Evolutionary conservation across 768 basidiomycete species (phyloP), one percentile per base, ranked within the genome.

Genomic region (Pisolithus orientalis): DNA sequence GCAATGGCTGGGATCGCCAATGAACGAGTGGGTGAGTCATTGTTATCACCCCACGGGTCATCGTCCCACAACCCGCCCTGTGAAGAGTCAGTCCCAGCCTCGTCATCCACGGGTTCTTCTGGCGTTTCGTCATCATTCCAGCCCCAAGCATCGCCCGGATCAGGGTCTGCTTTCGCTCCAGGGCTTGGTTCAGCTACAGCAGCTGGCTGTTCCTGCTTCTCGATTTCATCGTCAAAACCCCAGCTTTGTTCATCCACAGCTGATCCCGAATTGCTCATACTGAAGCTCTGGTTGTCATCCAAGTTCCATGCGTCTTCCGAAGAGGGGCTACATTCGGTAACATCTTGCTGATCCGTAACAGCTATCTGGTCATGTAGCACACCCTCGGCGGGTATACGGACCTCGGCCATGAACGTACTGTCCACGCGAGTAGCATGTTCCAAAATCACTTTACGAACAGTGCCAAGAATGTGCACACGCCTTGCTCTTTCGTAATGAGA

Each of bases 401-500:
- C 34, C 13, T 65, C 61, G 9, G 67, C 67, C 31, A 54, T 27
- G 45, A 68, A 69, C 7, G 63, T 68, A 16, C 58, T 56, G 32
- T 61, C 62, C 32, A 43, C 49, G 31, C 52, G 37, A 13, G 58
- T 51, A 16, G 50, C 51, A 27, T 47, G 57, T n/a, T 58, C 56
- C n/a, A 83, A 55, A 17, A 92, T 74, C 42, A 83, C 72, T 14
- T 59, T 59, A 51, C 91, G 74, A 13, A 80, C 76, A n/a, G 68
- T 67, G 39, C 87, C 83, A 6, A 92, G 73, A 43, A 93, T 80
- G 48, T 74, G 72, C 32, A 79, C 69, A 13, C 92, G 76, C 59
- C 91, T 69, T 58, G 85, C 81, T 54, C 82, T 80, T 64, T 93
- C 92, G 65, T 93, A 95, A 65, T 91, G 88, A 3, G 75, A 69